Evolutionary conservation across 768 basidiomycete species (phyloP).

Genomic region (Trametes villosa): DNA sequence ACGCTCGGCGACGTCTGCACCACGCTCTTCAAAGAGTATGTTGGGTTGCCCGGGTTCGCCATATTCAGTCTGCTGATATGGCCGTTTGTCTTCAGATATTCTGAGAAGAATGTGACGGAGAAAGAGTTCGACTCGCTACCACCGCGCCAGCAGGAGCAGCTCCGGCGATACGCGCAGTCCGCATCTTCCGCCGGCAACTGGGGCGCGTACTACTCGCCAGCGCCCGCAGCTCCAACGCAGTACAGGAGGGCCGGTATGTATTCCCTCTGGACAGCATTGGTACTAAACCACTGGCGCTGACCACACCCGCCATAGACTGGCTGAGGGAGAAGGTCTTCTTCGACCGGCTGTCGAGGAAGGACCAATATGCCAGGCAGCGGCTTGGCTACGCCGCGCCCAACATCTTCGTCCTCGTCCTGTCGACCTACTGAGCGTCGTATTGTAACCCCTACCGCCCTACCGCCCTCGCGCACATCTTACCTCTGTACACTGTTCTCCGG

Average conservation of each 20-base stretch:
- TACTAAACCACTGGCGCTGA: too few relatives aligned
- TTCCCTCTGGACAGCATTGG: too few relatives aligned
- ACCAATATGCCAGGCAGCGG: conserved; percentile 58
- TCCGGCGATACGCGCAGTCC: conserved; percentile 60
- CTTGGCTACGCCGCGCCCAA: conserved; percentile 82
- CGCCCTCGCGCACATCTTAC: background rate
- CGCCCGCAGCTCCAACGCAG: conserved; percentile 48
- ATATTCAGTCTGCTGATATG: background rate
- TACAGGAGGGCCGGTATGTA: conserved; percentile 69
- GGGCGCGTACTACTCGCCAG: conserved; percentile 49
- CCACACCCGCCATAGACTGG: too few relatives aligned
- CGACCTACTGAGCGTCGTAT: conserved; percentile 19
- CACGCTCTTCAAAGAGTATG: conserved; percentile 78
- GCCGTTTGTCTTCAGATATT: conserved; percentile 52
- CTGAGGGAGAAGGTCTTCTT: conserved; percentile 74
- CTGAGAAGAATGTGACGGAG: conserved; percentile 68
- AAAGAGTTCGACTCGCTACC: conserved; percentile 64
- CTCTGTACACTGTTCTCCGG: background rate
- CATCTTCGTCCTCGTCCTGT: conserved; percentile 63
- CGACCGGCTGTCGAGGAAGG: conserved; percentile 63
- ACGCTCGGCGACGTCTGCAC: conserved; percentile 77
- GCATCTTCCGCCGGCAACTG: conserved; percentile 41
- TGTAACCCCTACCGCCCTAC: background rate
- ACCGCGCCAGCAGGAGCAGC: conserved; percentile 68
- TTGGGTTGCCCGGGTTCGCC: conserved; percentile 4